Base-by-base conservation (phyloP, 2,329 filamentous ascomycete species). In the Nannizziopsis arthrosporioides region DNA sequence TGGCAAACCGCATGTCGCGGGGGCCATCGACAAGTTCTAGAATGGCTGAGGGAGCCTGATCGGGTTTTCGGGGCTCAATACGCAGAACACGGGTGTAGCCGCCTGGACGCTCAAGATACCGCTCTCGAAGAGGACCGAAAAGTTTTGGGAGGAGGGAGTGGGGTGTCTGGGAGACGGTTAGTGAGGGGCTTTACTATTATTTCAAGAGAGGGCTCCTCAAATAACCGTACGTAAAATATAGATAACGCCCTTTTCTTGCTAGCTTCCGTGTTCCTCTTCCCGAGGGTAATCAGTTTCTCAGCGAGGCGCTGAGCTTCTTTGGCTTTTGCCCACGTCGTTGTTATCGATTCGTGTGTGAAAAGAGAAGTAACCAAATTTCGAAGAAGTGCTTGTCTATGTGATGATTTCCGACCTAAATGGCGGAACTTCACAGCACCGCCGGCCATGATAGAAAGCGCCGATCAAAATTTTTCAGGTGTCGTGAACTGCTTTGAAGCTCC, bases 291-390 rank as follows among this genome's bases (percentile, higher is more conserved):
- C 56, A 96, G 74, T 73, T 94, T 93, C 64, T 98, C 92, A 6
- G 89, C 92, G 57, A 96, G 67, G 38, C 85, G 78, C 70, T 98
- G 92, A 15, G 92, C 85, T 72, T 98, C 92, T 70, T 96, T 98
- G 42, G 92, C 92, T 71, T 96, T 96, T 65, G 84, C 82, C 76
- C 85, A 95, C 70, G 92, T 94, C 44, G 92, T 98, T 55, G 83
- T 81, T 71, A 98, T 94, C 54, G 86, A 81, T 73, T 98, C 92
- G 68, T 94, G 81, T 68, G 85, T 77, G 70, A 98, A 84, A 56
- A 98, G 84, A 47, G 90, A 92, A 57, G 90, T 94, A 65, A 96
- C 89, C 53, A 98, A 76, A 70, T 96, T 95, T 62, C 92, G 87
- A 57, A 98, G 81, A 58, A 98, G 80, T 46, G 92, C 90, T 72